Evolutionary conservation across 1,284 basidiomycete genomes (phyloP).

Genomic region (Tylopilus microsporus): DNA sequence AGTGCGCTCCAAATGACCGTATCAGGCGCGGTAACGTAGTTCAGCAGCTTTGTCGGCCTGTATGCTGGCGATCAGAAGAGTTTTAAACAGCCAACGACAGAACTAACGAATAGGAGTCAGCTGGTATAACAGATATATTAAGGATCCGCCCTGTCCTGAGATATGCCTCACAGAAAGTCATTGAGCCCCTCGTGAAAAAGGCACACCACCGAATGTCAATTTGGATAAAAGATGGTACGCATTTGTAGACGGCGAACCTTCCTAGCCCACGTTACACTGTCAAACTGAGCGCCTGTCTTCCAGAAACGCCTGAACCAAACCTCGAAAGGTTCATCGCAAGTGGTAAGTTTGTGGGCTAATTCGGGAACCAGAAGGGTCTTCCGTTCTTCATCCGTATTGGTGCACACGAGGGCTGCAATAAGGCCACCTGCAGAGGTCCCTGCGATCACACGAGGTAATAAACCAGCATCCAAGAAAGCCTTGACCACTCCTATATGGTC

Average conservation of each 20-base stretch:
- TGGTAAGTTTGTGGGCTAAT: slow-evolving; percentile 83
- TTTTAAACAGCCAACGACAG: no score
- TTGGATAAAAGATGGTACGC: background rate
- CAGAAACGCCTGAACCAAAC: slow-evolving; percentile 81
- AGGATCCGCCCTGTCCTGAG: slow-evolving; percentile 88
- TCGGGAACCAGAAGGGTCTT: slow-evolving; percentile 72
- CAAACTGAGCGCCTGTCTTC: slow-evolving; percentile 90
- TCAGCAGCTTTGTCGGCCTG: no score
- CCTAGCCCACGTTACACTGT: slow-evolving; percentile 85
- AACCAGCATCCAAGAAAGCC: slow-evolving; percentile 82
- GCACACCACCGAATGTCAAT: slow-evolving; percentile 37
- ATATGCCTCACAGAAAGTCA: slow-evolving; percentile 96
- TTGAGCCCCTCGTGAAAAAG: slow-evolving; percentile 91
- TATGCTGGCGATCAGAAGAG: no score
- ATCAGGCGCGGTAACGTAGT: no score
- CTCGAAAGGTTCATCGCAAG: slow-evolving; percentile 79
- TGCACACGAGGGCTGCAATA: slow-evolving; percentile 81
- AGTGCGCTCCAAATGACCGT: no score
- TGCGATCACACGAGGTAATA: slow-evolving; percentile 86
- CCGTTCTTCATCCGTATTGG: slow-evolving; percentile 87
- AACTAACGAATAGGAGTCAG: slow-evolving; percentile 84
- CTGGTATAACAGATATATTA: slow-evolving; percentile 93
- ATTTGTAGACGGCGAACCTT: slow-evolving; percentile 52
- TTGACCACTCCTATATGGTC: slow-evolving; percentile 90
- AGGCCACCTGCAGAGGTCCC: slow-evolving; percentile 94